Percentiles rank a stretch among this genome's conserved stretches.
Evolutionary conservation across 225 moss, liverwort and hornwort genomes (phyloP).

Genomic region (Physcomitrellopsis africana): DNA sequence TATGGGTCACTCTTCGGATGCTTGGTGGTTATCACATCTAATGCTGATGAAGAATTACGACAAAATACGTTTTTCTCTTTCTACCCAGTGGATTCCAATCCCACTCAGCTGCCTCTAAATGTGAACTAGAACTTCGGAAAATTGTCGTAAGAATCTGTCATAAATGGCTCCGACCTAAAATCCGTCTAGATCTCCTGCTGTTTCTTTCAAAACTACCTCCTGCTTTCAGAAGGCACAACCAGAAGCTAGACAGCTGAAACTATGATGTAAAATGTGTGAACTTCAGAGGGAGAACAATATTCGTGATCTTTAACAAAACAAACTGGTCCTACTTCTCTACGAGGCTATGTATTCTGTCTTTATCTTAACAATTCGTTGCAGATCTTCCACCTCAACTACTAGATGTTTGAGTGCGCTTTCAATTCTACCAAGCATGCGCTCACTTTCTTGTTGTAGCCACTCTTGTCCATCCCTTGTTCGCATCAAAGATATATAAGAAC

Average conservation of each 20-base stretch:
- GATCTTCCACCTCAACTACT: constrained; percentile 63
- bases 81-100: constrained; percentile 1
- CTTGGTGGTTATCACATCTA: constrained; percentile 10
- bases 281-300: background rate
- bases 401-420: constrained; percentile 45
- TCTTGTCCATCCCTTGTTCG: constrained; percentile 57
- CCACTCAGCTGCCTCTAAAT: constrained; percentile 26
- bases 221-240: constrained; percentile 14
- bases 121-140: constrained; percentile 22
- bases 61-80: background rate
- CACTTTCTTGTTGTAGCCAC: constrained; percentile 58
- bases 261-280: background rate
- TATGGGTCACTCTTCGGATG: constrained; percentile 28
- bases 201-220: constrained; percentile 21
- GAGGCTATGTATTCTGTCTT: constrained; percentile 29
- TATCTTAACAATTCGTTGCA: constrained; percentile 46
- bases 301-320: constrained; percentile 5
- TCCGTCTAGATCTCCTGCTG: background rate
- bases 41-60: constrained; percentile 3
- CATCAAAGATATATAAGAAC: constrained; percentile 37
- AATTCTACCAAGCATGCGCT: constrained; percentile 51
- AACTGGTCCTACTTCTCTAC: constrained; percentile 19
- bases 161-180: constrained; percentile 28
- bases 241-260: constrained; percentile 25
- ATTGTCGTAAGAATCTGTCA: constrained; percentile 15